Base-by-base conservation (phyloP, 2,329 filamentous ascomycete genomes). In the Penicillium sp. region DNA sequence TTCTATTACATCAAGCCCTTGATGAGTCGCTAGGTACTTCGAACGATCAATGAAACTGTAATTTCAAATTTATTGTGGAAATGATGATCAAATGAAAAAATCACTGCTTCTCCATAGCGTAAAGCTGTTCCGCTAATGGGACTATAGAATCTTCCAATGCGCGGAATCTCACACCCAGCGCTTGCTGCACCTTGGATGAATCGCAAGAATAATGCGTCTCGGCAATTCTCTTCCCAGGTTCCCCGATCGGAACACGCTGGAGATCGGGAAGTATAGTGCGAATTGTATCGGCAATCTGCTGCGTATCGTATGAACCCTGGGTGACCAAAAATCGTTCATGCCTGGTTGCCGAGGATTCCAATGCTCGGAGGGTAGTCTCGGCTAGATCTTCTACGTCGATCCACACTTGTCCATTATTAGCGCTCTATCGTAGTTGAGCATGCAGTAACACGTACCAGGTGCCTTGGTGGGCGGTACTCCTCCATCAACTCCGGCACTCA, bases 171-270 rank as follows among this genome's bases (percentile, higher is more conserved):
- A 66, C 80, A 2, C 71, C 81, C n/a, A 72, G 77, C 51, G 70
- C 79, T 9, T 72, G 76, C 7, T 70, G 73, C 31, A 68, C 75
- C 45, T 77, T 80, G 1, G 71, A 82, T 13, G 81, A 56, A 80
- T 84, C 65, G 72, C 83, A 67, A 60, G 82, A 46, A 49, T 71
- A 70, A 60, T 70, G 66, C 1, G 62, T 64, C 27, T 58, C 55
- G 2, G 54, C 58, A 47, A 65, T 55, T 4, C 66, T 58, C 24
- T 55, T 58, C 9, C 67, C 65, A 1, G 67, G 65, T 24, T 64
- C 49, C 16, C 68, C 68, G 11, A 61, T 29, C 0, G 67, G 63
- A 3, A 61, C 59, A 13, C 57, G 53, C 7, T 55, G 48, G n/a
- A 44, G 58, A 2, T 64, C 40, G 2, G 57, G 54, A 1, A 62